Evolutionary conservation across 2,329 filamentous ascomycete genomes (phyloP), one percentile per base, ranked within the genome.

Genomic region (Diaporthe sp.): DNA sequence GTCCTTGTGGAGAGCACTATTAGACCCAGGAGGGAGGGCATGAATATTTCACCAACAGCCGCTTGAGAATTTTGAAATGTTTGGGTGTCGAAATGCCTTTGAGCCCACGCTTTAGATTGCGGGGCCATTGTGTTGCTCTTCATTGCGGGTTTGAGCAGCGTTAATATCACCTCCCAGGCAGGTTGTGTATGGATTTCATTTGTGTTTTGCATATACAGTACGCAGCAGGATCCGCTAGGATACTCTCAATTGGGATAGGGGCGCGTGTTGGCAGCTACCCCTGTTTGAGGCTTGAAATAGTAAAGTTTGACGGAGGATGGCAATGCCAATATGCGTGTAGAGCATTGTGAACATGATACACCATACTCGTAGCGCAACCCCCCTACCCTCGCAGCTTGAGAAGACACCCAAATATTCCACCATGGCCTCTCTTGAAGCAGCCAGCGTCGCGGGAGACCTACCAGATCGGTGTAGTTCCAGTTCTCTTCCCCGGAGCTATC

Each of bases 251-350:
- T 47, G 37, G 37, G 59, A 47, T 42, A n/a, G 17, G 59, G 15
- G 39, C 39, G 17, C 2, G 25, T 25, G 59, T 19, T 44, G 25
- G n/a, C 9, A 65, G 37, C 37, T 7, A 12, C 37, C n/a, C 58
- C 37, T 61, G 58, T 61, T 61, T 61, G 58, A 61, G 58, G 37
- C 39, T 65, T 44, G 32, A n/a, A 47, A 32, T 47, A 47, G 39
- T 22, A n/a, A 47, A 65, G 59, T 65, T n/a, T 44, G 25, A 65
- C 12, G 39, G 37, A 30, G 4, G 8, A 44, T 63, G 37, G 58
- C 15, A 19, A 63, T 63, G 58, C 58, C 44, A 63, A 44, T 2
- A 6, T n/a, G 15, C 15, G 7, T 17, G 22, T 22, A 39, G 12
- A 8, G 35, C 22, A 17, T 39, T 37, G 50, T 35, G n/a, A n/a